Conservation (phyloP, 352 stramenopile genomes). For the Phytophthora cactorum region DNA sequence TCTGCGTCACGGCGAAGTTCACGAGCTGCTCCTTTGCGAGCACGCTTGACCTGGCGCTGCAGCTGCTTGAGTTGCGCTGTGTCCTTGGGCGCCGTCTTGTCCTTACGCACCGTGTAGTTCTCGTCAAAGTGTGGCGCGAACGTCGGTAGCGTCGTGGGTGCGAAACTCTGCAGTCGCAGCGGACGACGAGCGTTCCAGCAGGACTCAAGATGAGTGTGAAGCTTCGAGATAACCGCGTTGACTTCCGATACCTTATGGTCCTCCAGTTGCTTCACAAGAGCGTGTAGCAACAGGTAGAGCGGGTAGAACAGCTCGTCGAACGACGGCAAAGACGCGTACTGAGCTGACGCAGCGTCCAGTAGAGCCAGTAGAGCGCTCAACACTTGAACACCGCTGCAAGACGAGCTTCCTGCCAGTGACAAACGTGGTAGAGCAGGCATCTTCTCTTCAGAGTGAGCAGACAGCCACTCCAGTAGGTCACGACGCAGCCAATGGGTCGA, state of each 20-base stretch:
- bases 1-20: slow-evolving; percentile 94
- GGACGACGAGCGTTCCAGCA: slow-evolving; percentile 62
- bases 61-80: slow-evolving; percentile 91
- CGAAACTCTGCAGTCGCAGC: slow-evolving; percentile 81
- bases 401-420: slow-evolving; percentile 45
- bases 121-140: slow-evolving; percentile 92
- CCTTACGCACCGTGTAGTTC: slow-evolving; percentile 93
- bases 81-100: slow-evolving; percentile 86
- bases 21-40: slow-evolving; percentile 95
- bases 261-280: slow-evolving; percentile 55
- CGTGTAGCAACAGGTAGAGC: slow-evolving; percentile 70
- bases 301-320: slow-evolving; percentile 83
- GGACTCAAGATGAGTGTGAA: slow-evolving; percentile 51
- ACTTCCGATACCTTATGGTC: slow-evolving; percentile 22
- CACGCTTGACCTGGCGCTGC: slow-evolving; percentile 96
- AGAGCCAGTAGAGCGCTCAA: slow-evolving; percentile 56
- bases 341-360: slow-evolving; percentile 45
- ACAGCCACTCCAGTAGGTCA: slow-evolving; percentile 55
- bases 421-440: slow-evolving; percentile 46
- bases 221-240: slow-evolving; percentile 50
- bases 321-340: slow-evolving; percentile 72
- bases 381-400: slow-evolving; percentile 50
- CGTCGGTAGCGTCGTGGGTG: slow-evolving; percentile 69
- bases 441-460: slow-evolving; percentile 19
- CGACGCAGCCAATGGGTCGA: slow-evolving; percentile 54